Evolutionary conservation across 441 rosid genomes (phyloP).

Genomic region (Jatropha multifida): DNA sequence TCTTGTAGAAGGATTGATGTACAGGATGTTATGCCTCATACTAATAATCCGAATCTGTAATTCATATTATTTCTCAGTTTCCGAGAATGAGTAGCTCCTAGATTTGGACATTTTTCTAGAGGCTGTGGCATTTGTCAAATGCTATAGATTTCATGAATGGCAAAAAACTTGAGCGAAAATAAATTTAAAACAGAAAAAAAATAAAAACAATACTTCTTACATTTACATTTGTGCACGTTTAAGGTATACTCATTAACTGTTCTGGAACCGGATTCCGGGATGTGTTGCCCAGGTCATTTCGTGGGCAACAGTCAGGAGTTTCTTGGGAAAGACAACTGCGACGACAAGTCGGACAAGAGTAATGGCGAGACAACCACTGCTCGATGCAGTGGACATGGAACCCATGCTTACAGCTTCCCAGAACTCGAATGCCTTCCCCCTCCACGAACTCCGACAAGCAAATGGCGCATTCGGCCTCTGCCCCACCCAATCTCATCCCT

Average conservation of each 20-base stretch:
- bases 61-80: too few species aligned
- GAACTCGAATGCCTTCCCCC: constrained; percentile 64
- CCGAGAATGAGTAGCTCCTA: too few species aligned
- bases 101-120: too few species aligned
- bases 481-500: constrained; percentile 53
- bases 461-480: constrained; percentile 63
- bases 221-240: not conserved
- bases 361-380: constrained; percentile 52
- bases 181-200: too few species aligned
- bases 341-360: constrained; percentile 83
- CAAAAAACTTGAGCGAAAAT: not conserved
- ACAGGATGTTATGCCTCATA: too few species aligned
- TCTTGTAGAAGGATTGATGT: too few species aligned
- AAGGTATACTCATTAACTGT: not conserved
- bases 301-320: not conserved
- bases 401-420: constrained; percentile 69
- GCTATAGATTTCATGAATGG: too few species aligned
- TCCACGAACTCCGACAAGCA: constrained; percentile 77
- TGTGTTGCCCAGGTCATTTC: not conserved
- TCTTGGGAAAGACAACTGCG: constrained; percentile 38
- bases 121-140: too few species aligned
- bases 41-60: too few species aligned
- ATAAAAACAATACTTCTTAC: not conserved
- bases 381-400: constrained; percentile 71
- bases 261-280: not conserved